phyloP scores from a whole-genome alignment of 2,329 filamentous ascomycete genomes.

The Alternaria burnsii region DNA sequence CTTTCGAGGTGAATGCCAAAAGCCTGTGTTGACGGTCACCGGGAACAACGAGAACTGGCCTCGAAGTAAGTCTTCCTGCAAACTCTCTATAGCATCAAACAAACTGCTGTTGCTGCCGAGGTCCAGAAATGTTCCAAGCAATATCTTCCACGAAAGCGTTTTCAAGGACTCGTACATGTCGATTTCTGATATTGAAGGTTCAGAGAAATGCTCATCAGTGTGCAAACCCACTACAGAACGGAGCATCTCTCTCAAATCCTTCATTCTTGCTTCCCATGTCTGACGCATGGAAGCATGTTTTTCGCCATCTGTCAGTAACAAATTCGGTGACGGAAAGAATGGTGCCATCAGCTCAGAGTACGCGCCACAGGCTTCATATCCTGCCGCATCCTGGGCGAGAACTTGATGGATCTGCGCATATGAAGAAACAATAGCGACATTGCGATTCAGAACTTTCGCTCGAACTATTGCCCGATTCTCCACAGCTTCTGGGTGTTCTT shows the following conservation, averaged over 20 bases:
- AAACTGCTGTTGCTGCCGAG: not conserved
- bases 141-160: constrained; percentile 5
- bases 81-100: not conserved
- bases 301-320: constrained; percentile 1
- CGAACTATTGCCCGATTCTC: not conserved
- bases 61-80: not conserved
- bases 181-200: not conserved
- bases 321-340: constrained; percentile 1
- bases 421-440: constrained; percentile 3
- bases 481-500: not conserved
- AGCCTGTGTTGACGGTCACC: not conserved
- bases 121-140: not conserved
- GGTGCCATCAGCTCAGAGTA: constrained; percentile 3
- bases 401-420: constrained; percentile 4
- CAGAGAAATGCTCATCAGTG: not conserved
- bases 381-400: not conserved
- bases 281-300: not conserved
- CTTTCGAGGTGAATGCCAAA: constrained; percentile 4
- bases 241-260: not conserved
- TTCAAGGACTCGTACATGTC: constrained; percentile 2
- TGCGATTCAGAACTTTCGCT: constrained; percentile 2
- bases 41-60: constrained; percentile 3
- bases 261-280: not conserved
- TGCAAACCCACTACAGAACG: not conserved
- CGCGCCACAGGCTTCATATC: constrained; percentile 2